These are phyloP conservation scores for Singerocomus inundabilis DNA, from an alignment of 1,284 basidiomycete species.

Conservation along the genomic window DNA sequence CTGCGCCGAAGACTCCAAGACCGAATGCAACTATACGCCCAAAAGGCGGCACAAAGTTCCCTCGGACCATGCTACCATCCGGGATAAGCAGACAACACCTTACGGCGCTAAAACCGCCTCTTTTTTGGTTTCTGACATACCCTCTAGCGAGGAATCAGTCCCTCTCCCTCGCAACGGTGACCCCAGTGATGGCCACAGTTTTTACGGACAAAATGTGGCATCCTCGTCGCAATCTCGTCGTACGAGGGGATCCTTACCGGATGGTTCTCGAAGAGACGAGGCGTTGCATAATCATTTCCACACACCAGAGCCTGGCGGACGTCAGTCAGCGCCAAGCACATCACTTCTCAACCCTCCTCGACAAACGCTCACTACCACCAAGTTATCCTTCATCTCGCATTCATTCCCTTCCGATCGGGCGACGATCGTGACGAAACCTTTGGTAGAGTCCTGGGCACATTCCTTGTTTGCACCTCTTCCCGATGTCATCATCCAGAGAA, in stretches of 20 bases:
- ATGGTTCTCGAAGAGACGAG: constrained; percentile 22
- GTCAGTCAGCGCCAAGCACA: constrained; percentile 16
- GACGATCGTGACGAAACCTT: constrained; percentile 37
- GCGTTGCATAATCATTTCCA: constrained; percentile 17
- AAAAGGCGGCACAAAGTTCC: constrained; percentile 62
- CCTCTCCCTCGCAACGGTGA: constrained; percentile 24
- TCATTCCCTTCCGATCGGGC: constrained; percentile 38
- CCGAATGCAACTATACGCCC: constrained; percentile 64
- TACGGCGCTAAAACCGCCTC: constrained; percentile 51
- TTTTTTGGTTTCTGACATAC: constrained; percentile 47
- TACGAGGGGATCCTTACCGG: constrained; percentile 24
- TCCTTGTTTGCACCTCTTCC: constrained; percentile 60
- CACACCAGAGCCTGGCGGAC: constrained; percentile 29
- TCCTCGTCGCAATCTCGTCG: constrained; percentile 30
- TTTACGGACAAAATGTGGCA: constrained; percentile 39
- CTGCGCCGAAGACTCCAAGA: constrained; percentile 49
- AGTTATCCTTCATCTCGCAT: constrained; percentile 35
- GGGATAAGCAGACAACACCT: constrained; percentile 38
- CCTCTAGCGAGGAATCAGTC: constrained; percentile 29
- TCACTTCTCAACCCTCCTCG: constrained; percentile 22
- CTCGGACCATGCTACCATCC: constrained; percentile 41
- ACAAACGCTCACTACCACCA: constrained; percentile 24
- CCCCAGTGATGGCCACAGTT: constrained; percentile 33
- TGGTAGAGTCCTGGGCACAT: constrained; percentile 55
- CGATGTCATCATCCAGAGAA: constrained; percentile 44